A percentile compares a stretch with the other conserved stretches of the same genome.
These are phyloP conservation scores for Phanerochaete carnosa DNA, from an alignment of 768 basidiomycete genomes.

Conservation along the genomic window DNA sequence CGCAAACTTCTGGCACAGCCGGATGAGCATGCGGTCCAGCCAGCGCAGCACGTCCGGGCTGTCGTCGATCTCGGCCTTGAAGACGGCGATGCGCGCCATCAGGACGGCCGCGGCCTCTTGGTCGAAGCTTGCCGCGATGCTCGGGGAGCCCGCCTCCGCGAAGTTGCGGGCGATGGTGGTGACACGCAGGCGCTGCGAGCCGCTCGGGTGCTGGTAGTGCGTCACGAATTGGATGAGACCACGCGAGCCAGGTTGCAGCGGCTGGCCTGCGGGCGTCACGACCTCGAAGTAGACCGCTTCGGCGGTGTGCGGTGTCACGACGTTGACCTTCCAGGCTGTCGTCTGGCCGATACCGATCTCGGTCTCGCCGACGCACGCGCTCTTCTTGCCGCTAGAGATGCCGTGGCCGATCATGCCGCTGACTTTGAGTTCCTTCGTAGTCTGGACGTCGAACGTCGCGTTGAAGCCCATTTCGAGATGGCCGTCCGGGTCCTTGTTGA, in stretches of 20 bases:
- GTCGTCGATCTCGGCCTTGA: conserved; percentile 99
- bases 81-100: conserved; percentile 98
- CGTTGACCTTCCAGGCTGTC: conserved; percentile 97
- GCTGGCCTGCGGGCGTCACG: conserved; percentile 94
- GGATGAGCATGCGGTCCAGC: conserved; percentile 98
- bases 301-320: conserved; percentile 82
- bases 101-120: conserved; percentile 97
- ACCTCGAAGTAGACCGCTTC: conserved; percentile 97
- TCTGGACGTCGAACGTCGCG: conserved; percentile 98
- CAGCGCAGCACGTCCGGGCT: conserved; percentile 94
- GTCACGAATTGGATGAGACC: conserved; percentile 98
- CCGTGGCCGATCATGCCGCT: conserved; percentile 97
- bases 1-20: conserved; percentile 98
- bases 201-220: conserved; percentile 96
- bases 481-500: conserved; percentile 91
- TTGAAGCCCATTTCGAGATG: conserved; percentile 97
- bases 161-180: conserved; percentile 98
- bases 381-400: conserved; percentile 96
- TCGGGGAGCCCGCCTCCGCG: conserved; percentile 94
- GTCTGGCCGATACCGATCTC: conserved; percentile 99
- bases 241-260: conserved; percentile 82
- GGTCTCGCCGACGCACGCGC: conserved; percentile 94
- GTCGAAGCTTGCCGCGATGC: conserved; percentile 91
- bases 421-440: conserved; percentile 97
- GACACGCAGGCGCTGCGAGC: conserved; percentile 93